Conservation (phyloP, 768 basidiomycete genomes). For the Amanita rimosa region DNA sequence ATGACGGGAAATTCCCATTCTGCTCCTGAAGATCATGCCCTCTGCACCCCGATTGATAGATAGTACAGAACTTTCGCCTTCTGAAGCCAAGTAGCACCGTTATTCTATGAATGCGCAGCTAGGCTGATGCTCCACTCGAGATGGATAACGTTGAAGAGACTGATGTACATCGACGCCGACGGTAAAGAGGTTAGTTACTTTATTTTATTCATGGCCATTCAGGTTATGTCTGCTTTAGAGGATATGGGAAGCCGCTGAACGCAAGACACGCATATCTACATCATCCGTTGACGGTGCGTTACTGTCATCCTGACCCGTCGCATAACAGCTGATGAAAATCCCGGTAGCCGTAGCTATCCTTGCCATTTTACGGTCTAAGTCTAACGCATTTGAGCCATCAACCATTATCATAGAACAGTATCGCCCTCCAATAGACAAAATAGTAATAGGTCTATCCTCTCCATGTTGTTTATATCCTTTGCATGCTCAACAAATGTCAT, state of each 20-base stretch:
- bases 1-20: too few species aligned
- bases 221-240: conserved; percentile 31
- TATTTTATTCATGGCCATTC: not conserved
- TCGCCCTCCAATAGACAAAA: conserved; percentile 74
- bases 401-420: conserved; percentile 89
- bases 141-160: conserved; percentile 79
- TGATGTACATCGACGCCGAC: conserved; percentile 68
- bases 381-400: conserved; percentile 57
- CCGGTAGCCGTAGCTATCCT: conserved; percentile 75
- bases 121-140: conserved; percentile 22
- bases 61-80: not conserved
- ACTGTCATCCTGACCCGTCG: not conserved
- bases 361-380: conserved; percentile 68
- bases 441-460: conserved; percentile 49
- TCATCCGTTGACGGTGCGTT: conserved; percentile 73
- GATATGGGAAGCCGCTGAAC: conserved; percentile 83
- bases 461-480: not conserved
- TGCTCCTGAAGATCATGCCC: not conserved
- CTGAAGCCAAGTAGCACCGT: not conserved
- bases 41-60: not conserved
- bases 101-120: not conserved
- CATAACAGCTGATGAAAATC: not conserved
- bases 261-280: conserved; percentile 64
- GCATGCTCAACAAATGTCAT: not conserved
- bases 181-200: conserved; percentile 48